Conservation (phyloP, 2,329 filamentous ascomycete species). For the Byssochlamys sp. region DNA sequence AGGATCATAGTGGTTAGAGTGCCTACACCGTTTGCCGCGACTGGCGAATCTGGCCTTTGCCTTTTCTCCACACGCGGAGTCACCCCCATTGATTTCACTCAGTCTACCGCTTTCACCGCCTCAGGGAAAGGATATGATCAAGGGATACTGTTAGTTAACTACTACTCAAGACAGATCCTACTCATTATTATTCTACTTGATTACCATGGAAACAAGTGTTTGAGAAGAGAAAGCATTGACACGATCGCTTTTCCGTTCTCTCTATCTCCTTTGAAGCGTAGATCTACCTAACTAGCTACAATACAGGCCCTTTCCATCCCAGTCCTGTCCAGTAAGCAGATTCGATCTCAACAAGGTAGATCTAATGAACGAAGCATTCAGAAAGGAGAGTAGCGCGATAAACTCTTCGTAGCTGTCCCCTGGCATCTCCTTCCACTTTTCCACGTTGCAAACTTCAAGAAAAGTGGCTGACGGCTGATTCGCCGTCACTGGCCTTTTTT, state of each 20-base stretch:
- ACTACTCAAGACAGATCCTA: no score
- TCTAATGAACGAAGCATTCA: conserved; percentile 1
- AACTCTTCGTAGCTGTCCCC: conserved; percentile 3
- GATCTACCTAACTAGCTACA: conserved; percentile 17
- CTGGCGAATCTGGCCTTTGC: not conserved
- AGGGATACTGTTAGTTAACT: no score
- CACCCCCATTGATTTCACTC: not conserved
- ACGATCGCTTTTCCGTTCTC: conserved; percentile 5
- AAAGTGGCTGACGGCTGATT: conserved; percentile 9
- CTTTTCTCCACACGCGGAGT: not conserved
- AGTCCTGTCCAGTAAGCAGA: conserved; percentile 11
- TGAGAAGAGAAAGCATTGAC: not conserved
- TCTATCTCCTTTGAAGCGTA: conserved; percentile 8
- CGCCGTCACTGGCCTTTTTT: conserved; percentile 9
- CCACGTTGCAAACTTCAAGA: not conserved
- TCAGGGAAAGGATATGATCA: not conserved
- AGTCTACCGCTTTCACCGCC: not conserved
- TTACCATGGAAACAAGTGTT: not conserved
- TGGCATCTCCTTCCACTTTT: conserved; percentile 8
- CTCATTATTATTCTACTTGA: not conserved
- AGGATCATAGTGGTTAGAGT: not conserved
- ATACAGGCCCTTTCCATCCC: conserved; percentile 13
- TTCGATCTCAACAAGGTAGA: not conserved
- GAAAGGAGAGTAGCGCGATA: conserved; percentile 6
- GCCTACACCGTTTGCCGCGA: not conserved